A percentile compares a stretch with the other conserved stretches of the same genome.
These are phyloP conservation scores for Chytriomyces confervae DNA, from an alignment of 192 early-diverging fungal genomes.

Conservation along the genomic window DNA sequence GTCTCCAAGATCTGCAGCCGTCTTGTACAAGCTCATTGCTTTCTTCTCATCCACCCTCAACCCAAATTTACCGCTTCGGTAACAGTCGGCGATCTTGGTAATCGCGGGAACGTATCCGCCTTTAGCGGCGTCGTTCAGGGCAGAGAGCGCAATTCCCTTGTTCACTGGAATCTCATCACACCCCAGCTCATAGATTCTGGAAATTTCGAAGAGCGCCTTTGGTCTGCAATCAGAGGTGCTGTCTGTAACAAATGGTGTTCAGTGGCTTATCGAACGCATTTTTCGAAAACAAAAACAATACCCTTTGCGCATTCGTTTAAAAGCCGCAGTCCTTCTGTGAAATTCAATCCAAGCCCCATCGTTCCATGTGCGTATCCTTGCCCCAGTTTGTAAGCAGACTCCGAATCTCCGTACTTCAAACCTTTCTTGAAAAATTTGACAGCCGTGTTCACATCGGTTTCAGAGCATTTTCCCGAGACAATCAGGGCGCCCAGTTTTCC, in stretches of 20 bases:
- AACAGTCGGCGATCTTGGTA: constrained; percentile 27
- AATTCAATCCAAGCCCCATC: constrained; percentile 8
- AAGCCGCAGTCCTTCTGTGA: constrained; percentile 9
- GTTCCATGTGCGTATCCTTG: constrained; percentile 19
- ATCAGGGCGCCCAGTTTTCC: constrained; percentile 6
- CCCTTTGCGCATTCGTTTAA: constrained; percentile 35
- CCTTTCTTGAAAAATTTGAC: constrained; percentile 28
- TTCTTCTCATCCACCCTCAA: constrained; percentile 20
- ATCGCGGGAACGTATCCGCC: constrained; percentile 26
- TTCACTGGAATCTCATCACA: background rate
- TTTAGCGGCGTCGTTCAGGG: constrained; percentile 31
- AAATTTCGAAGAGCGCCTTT: constrained; percentile 27
- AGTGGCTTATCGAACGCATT: background rate
- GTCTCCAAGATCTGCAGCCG: constrained; percentile 29
- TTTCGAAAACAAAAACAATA: constrained; percentile 10
- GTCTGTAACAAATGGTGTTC: constrained; percentile 5
- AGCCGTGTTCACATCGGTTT: background rate
- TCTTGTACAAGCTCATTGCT: constrained; percentile 19
- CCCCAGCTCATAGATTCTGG: constrained; percentile 22
- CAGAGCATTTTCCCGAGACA: constrained; percentile 6
- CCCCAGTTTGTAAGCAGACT: constrained; percentile 24
- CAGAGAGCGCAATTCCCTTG: constrained; percentile 20
- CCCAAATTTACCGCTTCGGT: constrained; percentile 20
- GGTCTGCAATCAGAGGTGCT: constrained; percentile 1
- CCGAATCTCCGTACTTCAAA: constrained; percentile 8